Evolutionary conservation across 495 filamentous ascomycete genomes (phyloP), one percentile per base, ranked within the genome.

Genomic region (Podospora bellae-mahoneyi): DNA sequence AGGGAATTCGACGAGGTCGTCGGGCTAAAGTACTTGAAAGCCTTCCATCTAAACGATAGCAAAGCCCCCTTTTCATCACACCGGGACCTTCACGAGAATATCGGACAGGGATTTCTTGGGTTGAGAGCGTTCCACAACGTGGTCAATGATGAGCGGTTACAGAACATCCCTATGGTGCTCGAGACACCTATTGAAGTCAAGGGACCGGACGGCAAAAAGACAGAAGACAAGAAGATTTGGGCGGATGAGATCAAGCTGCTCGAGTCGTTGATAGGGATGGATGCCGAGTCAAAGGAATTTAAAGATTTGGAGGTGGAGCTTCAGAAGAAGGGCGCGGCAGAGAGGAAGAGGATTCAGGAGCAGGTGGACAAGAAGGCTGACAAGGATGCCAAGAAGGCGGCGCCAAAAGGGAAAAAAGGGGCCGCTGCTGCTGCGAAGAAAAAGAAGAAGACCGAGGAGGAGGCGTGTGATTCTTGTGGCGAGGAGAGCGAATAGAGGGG

Each of bases 11-110:
- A 96, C 70, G 72, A 85, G n/a, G 80, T 91, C 18, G 88, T 99
- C 20, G 95, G 95, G 1, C 72, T 90, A 39, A 79, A 87, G 34
- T 96, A 93, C 74, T 87, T 99, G 0, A 86, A 86, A 63, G 95
- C 95, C 0, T 80, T 97, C 48, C 95, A 99, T 75, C 48, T 99
- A 5, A 99, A 99, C 74, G 95, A 99, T 77, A 92, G 89, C 76
- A 97, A 97, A 77, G 91, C 93, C 1, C 93, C 94, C 0, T 80
- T 95, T 28, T 84, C 76, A 4, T 92, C 90, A 10, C 85, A 91
- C 64, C 84, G 92, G 26, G 95, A 99, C 74, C 75, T 97, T 10
- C 95, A 99, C 78, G 90, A 92, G 34, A 97, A 97, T 74, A 97
- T 99, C 68, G 95, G 95, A 4, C 91, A 91, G 0, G 95, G 95